Evolutionary conservation across 140 eudicot genomes (phyloP).

Genomic region (Flaveria floridana): DNA sequence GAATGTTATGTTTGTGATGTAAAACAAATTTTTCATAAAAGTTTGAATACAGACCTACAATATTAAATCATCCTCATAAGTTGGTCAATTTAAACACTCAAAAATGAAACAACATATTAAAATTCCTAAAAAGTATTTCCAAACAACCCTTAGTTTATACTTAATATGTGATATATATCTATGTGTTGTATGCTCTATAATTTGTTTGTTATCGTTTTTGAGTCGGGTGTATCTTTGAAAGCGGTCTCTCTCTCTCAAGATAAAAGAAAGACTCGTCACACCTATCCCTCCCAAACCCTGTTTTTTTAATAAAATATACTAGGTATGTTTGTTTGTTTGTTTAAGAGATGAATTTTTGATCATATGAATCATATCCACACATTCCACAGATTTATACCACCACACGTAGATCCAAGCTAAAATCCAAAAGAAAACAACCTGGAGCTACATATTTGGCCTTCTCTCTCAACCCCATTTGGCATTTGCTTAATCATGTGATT

Average conservation of each 20-base stretch:
- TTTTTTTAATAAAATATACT: too few relatives aligned
- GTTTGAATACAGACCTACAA: too few relatives aligned
- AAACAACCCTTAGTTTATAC: not conserved
- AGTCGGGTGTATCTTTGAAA: too few relatives aligned
- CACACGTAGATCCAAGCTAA: constrained; percentile 22
- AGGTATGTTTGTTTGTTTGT: too few relatives aligned
- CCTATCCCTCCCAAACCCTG: too few relatives aligned
- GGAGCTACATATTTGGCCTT: not conserved
- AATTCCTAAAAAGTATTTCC: not conserved
- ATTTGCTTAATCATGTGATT: constrained; percentile 28
- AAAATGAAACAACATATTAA: not conserved
- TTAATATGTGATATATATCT: not conserved
- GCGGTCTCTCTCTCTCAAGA: too few relatives aligned
- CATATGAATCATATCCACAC: constrained; percentile 4
- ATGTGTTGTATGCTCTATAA: too few relatives aligned
- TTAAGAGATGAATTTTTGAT: not conserved
- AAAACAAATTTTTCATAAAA: too few relatives aligned
- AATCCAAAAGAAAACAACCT: constrained; percentile 34
- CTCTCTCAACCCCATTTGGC: constrained; percentile 24
- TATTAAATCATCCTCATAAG: too few relatives aligned
- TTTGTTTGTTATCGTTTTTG: too few relatives aligned
- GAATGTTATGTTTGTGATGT: too few relatives aligned
- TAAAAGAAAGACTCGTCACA: too few relatives aligned
- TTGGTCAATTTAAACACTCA: not conserved
- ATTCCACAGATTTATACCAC: not conserved